Base-by-base conservation (phyloP, 768 basidiomycete species). In the Mycena rebaudengoi region DNA sequence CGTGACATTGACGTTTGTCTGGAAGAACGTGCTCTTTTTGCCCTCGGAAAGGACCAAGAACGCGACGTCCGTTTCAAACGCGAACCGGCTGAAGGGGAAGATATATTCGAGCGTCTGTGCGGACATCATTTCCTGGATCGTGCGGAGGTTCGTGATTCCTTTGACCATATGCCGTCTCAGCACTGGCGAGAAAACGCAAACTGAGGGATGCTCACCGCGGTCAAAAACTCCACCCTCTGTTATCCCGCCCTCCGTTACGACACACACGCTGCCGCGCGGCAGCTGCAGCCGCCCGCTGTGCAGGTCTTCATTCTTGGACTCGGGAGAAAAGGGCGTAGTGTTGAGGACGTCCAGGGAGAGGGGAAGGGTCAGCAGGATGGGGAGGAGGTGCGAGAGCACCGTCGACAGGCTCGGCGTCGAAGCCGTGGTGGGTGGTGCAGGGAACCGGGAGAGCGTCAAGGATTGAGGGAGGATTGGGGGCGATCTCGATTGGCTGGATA, bases 251-350 rank as follows among this genome's bases (percentile, higher is more conserved):
- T 95, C 94, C 0, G 88, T 87, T 35, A 95, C 71, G 14, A 94
- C 71, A 28, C 90, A 76, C 3, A 84, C 71, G 7, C 86, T 84
- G 4, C 89, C 88, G 13, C 76, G 75, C 2, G 93, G 88, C 14
- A 93, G 82, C 70, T 95, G 93, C 26, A 95, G 79, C 65, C 83
- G 83, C 3, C 94, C 93, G 2, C 90, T 86, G 63, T 90, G 87
- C 5, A 95, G 77, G 59, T 84, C 83, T 67, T 94, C 91, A 49
- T 92, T 84, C 60, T 88, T 86, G 46, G 86, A 88, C 70, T 90
- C 88, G 0, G 92, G 93, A 30, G 75, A 75, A 69, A 91, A 94
- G 1, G 75, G 69, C 0, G 74, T 79, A 23, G 77, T 79, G 70
- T 95, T 94, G 48, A 95, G 73, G 7, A 80, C 72, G 28, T 85